Evolutionary conservation across 345 rosid species (phyloP).

Genomic region (Laguncularia racemosa): DNA sequence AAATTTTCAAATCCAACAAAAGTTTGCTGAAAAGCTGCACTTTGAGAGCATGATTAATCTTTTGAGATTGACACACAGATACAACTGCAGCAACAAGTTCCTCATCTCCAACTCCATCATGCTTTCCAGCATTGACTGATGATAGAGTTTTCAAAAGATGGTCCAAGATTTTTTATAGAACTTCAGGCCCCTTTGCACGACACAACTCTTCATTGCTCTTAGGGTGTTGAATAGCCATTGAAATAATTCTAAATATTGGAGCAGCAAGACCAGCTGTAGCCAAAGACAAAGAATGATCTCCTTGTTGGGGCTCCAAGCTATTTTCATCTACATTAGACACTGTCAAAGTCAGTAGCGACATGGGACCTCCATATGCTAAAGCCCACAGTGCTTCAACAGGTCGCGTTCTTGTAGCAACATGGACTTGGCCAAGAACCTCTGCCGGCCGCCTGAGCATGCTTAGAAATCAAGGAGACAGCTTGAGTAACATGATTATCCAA

Average conservation of each 20-base stretch:
- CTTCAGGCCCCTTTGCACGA: too few species aligned
- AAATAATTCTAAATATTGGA: constrained; percentile 76
- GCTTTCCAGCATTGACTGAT: too few species aligned
- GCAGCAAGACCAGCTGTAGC: constrained; percentile 81
- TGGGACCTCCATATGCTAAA: constrained; percentile 90
- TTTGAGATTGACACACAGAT: constrained; percentile 83
- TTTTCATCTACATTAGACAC: constrained; percentile 66
- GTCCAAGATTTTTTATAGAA: too few species aligned
- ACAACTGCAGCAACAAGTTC: constrained; percentile 92
- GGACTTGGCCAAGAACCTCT: constrained; percentile 99
- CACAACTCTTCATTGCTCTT: too few species aligned
- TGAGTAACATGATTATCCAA: too few species aligned
- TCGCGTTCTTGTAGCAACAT: constrained; percentile 82
- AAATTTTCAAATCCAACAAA: constrained; percentile 79
- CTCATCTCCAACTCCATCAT: too few species aligned
- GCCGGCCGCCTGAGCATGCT: constrained; percentile 87
- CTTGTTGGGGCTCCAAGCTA: constrained; percentile 70
- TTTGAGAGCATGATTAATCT: constrained; percentile 78
- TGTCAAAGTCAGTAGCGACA: constrained; percentile 85
- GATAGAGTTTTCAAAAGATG: too few species aligned
- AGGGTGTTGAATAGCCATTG: constrained; percentile 79
- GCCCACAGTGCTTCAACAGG: constrained; percentile 97
- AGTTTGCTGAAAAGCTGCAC: constrained; percentile 89
- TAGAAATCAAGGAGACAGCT: constrained; percentile 11
- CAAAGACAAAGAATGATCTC: constrained; percentile 44